phyloP scores from a whole-genome alignment of 2,329 filamentous ascomycete species.

The Orbilia ellipsospora region DNA sequence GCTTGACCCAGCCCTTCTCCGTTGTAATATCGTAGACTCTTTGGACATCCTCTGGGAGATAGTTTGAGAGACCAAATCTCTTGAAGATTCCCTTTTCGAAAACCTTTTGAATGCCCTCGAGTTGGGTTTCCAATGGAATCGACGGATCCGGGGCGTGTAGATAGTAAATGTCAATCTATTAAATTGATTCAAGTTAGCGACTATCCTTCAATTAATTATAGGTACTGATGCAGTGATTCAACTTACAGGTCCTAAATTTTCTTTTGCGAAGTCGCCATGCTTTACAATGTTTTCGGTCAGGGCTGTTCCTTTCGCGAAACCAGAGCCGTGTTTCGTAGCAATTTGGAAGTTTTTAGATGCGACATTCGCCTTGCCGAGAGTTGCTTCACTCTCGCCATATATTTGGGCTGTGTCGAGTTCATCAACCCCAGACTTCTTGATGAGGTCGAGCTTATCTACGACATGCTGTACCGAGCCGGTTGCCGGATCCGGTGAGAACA shows the following conservation, averaged over 20 bases:
- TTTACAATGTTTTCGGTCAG: constrained; percentile 25
- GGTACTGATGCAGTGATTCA: not conserved
- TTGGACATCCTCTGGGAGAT: constrained; percentile 85
- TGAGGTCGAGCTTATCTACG: constrained; percentile 26
- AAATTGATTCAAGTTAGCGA: not conserved
- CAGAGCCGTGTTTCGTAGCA: constrained; percentile 37
- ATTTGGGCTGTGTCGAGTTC: constrained; percentile 49
- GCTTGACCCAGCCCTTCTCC: constrained; percentile 82
- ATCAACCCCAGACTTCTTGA: constrained; percentile 31
- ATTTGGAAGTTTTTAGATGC: constrained; percentile 39
- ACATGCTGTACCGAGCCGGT: constrained; percentile 35
- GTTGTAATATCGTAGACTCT: constrained; percentile 84
- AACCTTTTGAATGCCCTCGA: constrained; percentile 80
- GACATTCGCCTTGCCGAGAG: constrained; percentile 30
- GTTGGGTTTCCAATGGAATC: constrained; percentile 80
- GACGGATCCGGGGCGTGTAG: constrained; percentile 76
- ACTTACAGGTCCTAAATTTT: constrained; percentile 49
- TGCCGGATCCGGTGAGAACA: constrained; percentile 40
- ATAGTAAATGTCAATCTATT: constrained; percentile 77
- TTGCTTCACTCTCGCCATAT: constrained; percentile 33
- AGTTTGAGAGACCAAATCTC: constrained; percentile 83
- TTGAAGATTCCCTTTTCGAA: constrained; percentile 90
- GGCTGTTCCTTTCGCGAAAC: constrained; percentile 23
- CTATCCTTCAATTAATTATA: not conserved
- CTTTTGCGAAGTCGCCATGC: constrained; percentile 30